Evolutionary conservation across 495 filamentous ascomycete genomes (phyloP).

Genomic region (Apodospora peruviana): DNA sequence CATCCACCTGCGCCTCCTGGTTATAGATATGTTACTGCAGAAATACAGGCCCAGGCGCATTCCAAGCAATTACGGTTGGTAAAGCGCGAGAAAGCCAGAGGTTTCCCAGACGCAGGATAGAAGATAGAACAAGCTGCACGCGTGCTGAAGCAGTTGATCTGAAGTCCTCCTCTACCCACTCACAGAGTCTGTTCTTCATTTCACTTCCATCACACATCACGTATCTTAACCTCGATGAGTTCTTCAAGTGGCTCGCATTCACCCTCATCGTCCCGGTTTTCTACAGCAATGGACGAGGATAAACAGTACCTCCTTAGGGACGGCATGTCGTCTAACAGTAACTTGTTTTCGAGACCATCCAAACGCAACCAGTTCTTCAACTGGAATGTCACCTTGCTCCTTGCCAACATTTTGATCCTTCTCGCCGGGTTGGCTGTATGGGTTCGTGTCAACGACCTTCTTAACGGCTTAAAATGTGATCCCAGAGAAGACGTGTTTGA

Average conservation of each 20-base stretch:
- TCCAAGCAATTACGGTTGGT: too few species aligned
- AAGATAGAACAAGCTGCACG: too few species aligned
- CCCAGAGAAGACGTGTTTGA: neutral
- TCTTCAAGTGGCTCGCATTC: neutral
- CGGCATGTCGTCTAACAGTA: neutral
- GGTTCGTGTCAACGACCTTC: neutral
- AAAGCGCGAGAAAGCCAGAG: too few species aligned
- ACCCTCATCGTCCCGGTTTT: neutral
- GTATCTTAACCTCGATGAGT: neutral
- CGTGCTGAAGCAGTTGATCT: too few species aligned
- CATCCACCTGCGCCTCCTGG: too few species aligned
- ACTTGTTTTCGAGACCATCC: neutral
- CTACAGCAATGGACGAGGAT: conserved; percentile 1
- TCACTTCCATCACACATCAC: neutral
- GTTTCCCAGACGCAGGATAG: too few species aligned
- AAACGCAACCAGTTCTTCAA: neutral
- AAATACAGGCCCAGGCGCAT: too few species aligned
- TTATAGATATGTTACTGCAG: too few species aligned
- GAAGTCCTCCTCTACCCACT: too few species aligned
- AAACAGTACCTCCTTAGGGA: conserved; percentile 5
- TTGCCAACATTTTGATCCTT: conserved; percentile 1
- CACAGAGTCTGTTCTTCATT: neutral
- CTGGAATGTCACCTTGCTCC: neutral
- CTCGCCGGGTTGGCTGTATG: conserved; percentile 1
- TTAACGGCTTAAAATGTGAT: conserved; percentile 3